These are phyloP conservation scores for Xylaria polymorpha DNA, from an alignment of 2,329 filamentous ascomycete genomes.

Conservation along the genomic window DNA sequence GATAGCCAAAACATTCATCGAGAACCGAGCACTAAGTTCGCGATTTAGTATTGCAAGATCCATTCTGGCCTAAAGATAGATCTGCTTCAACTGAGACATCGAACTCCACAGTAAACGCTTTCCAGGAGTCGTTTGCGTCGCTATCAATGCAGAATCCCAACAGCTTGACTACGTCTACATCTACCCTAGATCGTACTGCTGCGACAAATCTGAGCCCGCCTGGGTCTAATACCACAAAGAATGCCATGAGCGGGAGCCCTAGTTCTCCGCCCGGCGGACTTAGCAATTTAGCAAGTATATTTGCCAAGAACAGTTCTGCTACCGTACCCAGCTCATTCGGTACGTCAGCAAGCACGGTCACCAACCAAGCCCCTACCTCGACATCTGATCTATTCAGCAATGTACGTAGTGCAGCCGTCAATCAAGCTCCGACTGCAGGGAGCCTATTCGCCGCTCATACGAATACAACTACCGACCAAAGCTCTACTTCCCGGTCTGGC, in stretches of 20 bases:
- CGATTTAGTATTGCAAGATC: conserved; percentile 16
- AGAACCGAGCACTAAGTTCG: conserved; percentile 2
- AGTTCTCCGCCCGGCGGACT: background rate
- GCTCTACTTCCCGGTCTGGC: background rate
- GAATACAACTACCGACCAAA: background rate
- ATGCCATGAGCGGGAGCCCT: background rate
- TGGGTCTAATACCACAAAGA: background rate
- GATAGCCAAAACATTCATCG: background rate
- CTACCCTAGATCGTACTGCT: background rate
- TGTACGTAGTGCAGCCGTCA: background rate
- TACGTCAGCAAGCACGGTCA: background rate
- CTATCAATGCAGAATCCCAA: background rate
- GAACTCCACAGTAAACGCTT: background rate
- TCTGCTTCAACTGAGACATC: background rate
- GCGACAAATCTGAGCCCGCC: background rate
- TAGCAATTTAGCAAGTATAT: background rate
- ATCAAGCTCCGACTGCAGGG: background rate
- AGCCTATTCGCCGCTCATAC: background rate
- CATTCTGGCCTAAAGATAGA: background rate
- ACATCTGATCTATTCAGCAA: too few species aligned
- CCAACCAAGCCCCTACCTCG: background rate
- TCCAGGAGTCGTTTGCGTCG: background rate
- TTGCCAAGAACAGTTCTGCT: background rate
- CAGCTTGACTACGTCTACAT: background rate
- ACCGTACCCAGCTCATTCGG: background rate